Percentiles rank a stretch among this genome's conserved stretches.
Conservation (phyloP, 805 yeast genomes). For the Candida cerambycidarum region DNA sequence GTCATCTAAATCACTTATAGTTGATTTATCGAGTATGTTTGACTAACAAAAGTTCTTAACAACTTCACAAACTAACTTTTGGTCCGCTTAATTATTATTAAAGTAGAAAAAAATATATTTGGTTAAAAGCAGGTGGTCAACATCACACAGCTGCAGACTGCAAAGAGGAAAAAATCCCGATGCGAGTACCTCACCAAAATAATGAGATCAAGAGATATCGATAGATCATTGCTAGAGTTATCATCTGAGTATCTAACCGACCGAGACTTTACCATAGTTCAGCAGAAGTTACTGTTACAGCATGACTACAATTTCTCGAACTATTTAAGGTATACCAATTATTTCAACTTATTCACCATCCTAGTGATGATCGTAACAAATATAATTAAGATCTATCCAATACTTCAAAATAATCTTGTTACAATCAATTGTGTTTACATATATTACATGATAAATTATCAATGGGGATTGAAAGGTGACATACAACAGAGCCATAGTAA, state of each 20-base stretch:
- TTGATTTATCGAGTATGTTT: too few species aligned
- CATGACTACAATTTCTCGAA: background rate
- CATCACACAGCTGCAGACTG: constrained; percentile 6
- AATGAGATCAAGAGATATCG: constrained; percentile 3
- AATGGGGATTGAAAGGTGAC: background rate
- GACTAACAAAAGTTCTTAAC: too few species aligned
- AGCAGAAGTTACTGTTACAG: constrained; percentile 1
- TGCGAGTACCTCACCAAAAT: background rate
- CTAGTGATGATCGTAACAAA: constrained; percentile 1
- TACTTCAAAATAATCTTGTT: constrained; percentile 1
- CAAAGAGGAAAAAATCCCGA: too few species aligned
- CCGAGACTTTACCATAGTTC: background rate
- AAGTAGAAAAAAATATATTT: background rate
- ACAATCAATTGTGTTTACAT: constrained; percentile 3
- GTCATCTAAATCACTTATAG: too few species aligned
- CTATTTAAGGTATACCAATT: background rate
- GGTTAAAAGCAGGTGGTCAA: constrained; percentile 3
- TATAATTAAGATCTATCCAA: background rate
- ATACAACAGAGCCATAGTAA: background rate
- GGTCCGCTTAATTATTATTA: background rate
- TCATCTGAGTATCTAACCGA: constrained; percentile 1
- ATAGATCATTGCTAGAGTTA: background rate
- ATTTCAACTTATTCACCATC: constrained; percentile 1
- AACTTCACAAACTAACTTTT: too few species aligned
- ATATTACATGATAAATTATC: background rate